Evolutionary conservation across 2,329 filamentous ascomycete species (phyloP).

Genomic region (Fusarium fujikuroi): DNA sequence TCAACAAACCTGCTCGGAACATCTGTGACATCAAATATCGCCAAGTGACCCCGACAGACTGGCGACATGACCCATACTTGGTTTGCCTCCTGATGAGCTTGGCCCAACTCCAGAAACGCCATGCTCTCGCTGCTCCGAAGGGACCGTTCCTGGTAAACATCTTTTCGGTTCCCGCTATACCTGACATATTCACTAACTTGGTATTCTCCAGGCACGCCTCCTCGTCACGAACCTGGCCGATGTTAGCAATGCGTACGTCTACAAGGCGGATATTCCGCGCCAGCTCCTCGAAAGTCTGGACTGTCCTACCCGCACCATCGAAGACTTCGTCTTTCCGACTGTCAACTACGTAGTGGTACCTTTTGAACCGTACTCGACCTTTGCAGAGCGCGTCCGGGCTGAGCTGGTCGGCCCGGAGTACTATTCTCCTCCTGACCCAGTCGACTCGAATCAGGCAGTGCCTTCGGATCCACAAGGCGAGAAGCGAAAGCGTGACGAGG

Average conservation of each 20-base stretch:
- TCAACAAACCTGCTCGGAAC: not conserved
- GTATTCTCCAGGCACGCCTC: not conserved
- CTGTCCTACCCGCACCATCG: not conserved
- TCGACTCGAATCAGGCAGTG: not conserved
- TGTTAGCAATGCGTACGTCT: not conserved
- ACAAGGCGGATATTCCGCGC: not conserved
- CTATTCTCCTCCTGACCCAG: accelerated
- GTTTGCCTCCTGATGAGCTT: not conserved
- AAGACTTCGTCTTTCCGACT: not conserved
- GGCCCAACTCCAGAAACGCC: not conserved
- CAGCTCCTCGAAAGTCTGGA: not conserved
- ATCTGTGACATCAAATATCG: not conserved
- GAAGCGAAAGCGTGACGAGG: not conserved
- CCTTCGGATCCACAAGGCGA: not conserved
- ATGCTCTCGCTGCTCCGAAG: no score
- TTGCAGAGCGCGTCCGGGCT: not conserved
- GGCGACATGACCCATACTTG: not conserved
- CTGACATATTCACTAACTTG: not conserved
- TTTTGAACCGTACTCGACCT: not conserved
- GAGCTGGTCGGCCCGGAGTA: not conserved
- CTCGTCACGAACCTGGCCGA: not conserved
- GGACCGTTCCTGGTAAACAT: not conserved
- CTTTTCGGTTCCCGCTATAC: no score
- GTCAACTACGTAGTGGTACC: not conserved
- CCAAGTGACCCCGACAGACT: not conserved